phyloP scores from a whole-genome alignment of 805 yeast species.

The Candida pini region DNA sequence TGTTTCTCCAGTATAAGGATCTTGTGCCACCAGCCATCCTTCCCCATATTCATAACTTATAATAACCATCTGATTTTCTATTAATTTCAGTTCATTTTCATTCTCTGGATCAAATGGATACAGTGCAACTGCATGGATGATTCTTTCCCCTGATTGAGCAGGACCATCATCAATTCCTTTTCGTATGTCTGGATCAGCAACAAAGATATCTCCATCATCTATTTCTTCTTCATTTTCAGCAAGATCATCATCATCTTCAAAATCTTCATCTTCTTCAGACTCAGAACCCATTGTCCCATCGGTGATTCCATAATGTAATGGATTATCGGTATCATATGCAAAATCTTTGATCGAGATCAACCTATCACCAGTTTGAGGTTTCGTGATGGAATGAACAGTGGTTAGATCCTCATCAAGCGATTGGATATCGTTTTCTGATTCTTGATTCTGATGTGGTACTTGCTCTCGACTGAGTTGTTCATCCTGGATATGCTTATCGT shows the following conservation, averaged over 20 bases:
- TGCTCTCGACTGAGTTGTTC: too few relatives aligned
- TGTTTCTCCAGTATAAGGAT: slow-evolving; percentile 67
- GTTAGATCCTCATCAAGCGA: too few relatives aligned
- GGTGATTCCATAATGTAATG: slow-evolving; percentile 60
- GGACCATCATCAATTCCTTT: slow-evolving; percentile 2
- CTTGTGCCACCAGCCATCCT: slow-evolving; percentile 96
- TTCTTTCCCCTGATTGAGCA: slow-evolving; percentile 13
- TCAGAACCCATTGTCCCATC: slow-evolving; percentile 5
- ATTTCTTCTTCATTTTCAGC: slow-evolving; percentile 3
- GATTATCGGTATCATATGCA: slow-evolving; percentile 68
- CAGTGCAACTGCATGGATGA: slow-evolving; percentile 64
- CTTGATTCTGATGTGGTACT: too few relatives aligned
- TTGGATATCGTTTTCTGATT: too few relatives aligned
- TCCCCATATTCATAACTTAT: slow-evolving; percentile 92
- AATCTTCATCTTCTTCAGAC: slow-evolving; percentile 1
- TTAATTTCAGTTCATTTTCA: slow-evolving; percentile 78
- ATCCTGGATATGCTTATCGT: too few relatives aligned
- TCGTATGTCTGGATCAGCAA: slow-evolving; percentile 9
- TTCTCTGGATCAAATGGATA: slow-evolving; percentile 91
- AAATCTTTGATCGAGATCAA: slow-evolving; percentile 64
- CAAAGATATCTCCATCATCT: slow-evolving; percentile 20
- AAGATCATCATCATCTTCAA: slow-evolving; percentile 2
- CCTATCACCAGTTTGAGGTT: too few relatives aligned
- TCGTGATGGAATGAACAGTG: too few relatives aligned
- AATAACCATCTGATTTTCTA: slow-evolving; percentile 79